A percentile compares a stretch with the other conserved stretches of the same genome.
Conservation (phyloP, 352 stramenopile genomes). For the Pythium chondricola region DNA sequence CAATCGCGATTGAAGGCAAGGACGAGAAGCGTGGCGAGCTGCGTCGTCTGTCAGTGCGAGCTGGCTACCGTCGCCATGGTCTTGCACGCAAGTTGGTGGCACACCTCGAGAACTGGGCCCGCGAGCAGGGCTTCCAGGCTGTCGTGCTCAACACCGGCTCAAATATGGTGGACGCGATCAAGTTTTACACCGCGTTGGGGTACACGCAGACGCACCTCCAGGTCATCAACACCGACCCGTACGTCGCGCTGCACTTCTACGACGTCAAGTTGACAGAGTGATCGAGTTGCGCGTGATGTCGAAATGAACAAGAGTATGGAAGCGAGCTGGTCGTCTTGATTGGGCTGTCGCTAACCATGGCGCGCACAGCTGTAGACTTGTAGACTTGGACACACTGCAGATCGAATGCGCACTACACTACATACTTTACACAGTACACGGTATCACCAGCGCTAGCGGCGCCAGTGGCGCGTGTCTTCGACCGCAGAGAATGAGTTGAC, state of each 20-base stretch:
- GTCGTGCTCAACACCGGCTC: conserved; percentile 30
- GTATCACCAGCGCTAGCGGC: too few species aligned
- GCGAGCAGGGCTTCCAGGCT: conserved; percentile 19
- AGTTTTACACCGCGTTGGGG: conserved; percentile 25
- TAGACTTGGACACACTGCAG: too few species aligned
- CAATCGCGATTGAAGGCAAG: conserved; percentile 35
- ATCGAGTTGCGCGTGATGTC: too few species aligned
- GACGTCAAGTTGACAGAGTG: conserved; percentile 15
- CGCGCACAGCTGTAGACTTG: too few species aligned
- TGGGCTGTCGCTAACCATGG: too few species aligned
- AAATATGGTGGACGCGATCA: conserved; percentile 7
- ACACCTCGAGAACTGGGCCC: conserved; percentile 36
- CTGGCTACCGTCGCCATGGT: conserved; percentile 24
- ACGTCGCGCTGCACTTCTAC: conserved; percentile 26
- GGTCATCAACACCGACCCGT: conserved; percentile 21
- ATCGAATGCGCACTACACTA: too few species aligned
- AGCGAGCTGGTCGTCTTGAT: too few species aligned
- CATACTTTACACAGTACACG: too few species aligned
- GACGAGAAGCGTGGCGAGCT: conserved; percentile 24
- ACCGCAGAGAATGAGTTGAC: too few species aligned
- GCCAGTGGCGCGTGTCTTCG: too few species aligned
- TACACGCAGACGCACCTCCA: conserved; percentile 19
- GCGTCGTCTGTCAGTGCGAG: conserved; percentile 31
- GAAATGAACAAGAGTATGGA: too few species aligned
- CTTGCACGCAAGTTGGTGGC: conserved; percentile 28